A percentile compares a stretch with the other conserved stretches of the same genome.
Evolutionary conservation across 345 rosid species (phyloP).

Genomic region (Stellera chamaejasme): DNA sequence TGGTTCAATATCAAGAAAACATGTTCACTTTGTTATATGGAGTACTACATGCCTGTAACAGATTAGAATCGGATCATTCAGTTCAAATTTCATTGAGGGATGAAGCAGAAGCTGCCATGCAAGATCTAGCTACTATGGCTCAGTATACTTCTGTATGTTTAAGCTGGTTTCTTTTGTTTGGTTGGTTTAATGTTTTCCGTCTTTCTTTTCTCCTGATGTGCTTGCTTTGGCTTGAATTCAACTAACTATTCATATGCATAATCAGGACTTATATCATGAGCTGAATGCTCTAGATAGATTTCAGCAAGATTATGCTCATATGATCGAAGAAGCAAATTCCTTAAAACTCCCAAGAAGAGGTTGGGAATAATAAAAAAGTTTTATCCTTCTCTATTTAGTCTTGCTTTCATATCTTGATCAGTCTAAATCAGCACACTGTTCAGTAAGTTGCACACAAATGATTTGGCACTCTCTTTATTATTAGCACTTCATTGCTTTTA

Average conservation of each 20-base stretch:
- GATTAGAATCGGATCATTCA: slow-evolving; percentile 58
- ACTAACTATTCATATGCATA: neutral
- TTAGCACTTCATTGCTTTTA: neutral
- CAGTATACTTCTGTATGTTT: slow-evolving; percentile 65
- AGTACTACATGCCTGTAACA: slow-evolving; percentile 17
- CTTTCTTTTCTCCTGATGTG: neutral
- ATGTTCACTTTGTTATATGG: slow-evolving; percentile 4
- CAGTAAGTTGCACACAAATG: neutral
- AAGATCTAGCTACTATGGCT: slow-evolving; percentile 60
- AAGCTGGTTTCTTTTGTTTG: neutral
- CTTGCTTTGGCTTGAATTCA: neutral
- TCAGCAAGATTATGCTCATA: slow-evolving; percentile 48
- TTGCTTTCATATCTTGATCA: neutral
- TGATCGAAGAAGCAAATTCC: slow-evolving; percentile 45
- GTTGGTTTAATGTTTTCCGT: neutral
- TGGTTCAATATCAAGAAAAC: slow-evolving; percentile 3
- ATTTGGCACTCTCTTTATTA: neutral
- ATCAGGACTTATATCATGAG: slow-evolving; percentile 77
- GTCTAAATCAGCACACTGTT: neutral
- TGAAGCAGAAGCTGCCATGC: slow-evolving; percentile 54
- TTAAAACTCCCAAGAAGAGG: slow-evolving; percentile 47
- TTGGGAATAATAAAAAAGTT: slow-evolving; percentile 15
- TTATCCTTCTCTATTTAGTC: slow-evolving; percentile 3
- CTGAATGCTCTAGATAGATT: slow-evolving; percentile 56
- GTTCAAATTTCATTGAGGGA: slow-evolving; percentile 64